Evolutionary conservation across 2,329 filamentous ascomycete genomes (phyloP).

Genomic region (Chaetomium sp.): DNA sequence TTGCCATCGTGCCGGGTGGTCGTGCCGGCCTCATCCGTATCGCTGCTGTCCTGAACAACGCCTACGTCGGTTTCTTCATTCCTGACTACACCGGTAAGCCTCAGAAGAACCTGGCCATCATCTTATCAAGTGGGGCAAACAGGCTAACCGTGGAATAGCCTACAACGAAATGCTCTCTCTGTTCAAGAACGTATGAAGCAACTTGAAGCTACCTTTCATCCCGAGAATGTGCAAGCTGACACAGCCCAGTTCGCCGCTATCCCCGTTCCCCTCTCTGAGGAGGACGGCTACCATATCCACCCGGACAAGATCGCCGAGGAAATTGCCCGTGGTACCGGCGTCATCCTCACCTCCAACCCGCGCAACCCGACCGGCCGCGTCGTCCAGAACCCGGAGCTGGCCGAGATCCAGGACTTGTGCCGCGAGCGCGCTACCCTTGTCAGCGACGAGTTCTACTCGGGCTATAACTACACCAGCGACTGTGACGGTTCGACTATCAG

Average conservation of each 20-base stretch:
- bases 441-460: slow-evolving; percentile 93
- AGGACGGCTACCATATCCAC: slow-evolving; percentile 89
- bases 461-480: slow-evolving; percentile 90
- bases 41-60: slow-evolving; percentile 86
- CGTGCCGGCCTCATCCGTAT: slow-evolving; percentile 90
- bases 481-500: slow-evolving; percentile 88
- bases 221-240: not conserved
- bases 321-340: slow-evolving; percentile 76
- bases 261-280: slow-evolving; percentile 74
- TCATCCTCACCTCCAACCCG: slow-evolving; percentile 91
- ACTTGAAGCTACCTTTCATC: not conserved
- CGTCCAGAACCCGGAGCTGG: slow-evolving; percentile 75
- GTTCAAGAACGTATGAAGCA: slow-evolving; percentile 70
- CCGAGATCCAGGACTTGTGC: slow-evolving; percentile 88
- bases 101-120: not conserved
- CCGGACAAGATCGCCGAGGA: slow-evolving; percentile 89
- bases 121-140: not conserved
- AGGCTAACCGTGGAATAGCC: slow-evolving; percentile 37
- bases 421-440: slow-evolving; percentile 85
- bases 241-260: slow-evolving; percentile 67
- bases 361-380: slow-evolving; percentile 91
- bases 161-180: slow-evolving; percentile 97
- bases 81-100: slow-evolving; percentile 73
- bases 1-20: slow-evolving; percentile 90
- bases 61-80: slow-evolving; percentile 89